These are phyloP conservation scores for Litchi chinensis DNA, from an alignment of 345 rosid genomes.

Conservation along the genomic window DNA sequence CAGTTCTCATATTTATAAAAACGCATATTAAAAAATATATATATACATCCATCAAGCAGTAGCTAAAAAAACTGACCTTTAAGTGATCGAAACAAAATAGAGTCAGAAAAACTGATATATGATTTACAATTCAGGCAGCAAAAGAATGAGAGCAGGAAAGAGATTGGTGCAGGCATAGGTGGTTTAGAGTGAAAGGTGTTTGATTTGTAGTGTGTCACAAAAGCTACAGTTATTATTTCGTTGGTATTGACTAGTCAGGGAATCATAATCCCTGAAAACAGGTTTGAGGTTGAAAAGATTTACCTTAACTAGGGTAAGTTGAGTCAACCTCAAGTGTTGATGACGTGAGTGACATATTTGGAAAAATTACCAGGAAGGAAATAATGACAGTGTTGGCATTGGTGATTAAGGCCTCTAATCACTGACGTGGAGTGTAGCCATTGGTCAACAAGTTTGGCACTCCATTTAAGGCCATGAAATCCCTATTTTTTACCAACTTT, in stretches of 20 bases:
- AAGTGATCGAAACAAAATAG: background rate
- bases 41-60: background rate
- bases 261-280: background rate
- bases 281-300: background rate
- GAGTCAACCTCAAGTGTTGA: too few species aligned
- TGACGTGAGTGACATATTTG: too few species aligned
- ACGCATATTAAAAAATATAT: background rate
- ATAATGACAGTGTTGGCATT: too few species aligned
- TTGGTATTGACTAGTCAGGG: background rate
- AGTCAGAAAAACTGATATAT: background rate
- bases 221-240: background rate
- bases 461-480: too few species aligned
- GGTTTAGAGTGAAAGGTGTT: background rate
- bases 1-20: background rate
- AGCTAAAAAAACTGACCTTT: background rate
- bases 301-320: background rate
- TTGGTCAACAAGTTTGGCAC: too few species aligned
- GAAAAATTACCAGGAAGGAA: too few species aligned
- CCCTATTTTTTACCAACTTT: too few species aligned
- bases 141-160: background rate
- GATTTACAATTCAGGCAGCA: too few species aligned
- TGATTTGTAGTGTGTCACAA: background rate
- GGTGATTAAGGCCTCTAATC: too few species aligned
- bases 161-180: background rate
- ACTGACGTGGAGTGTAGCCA: too few species aligned